Base-by-base conservation (phyloP, 2,329 filamentous ascomycete species). In the Trichoderma citrinoviride region DNA sequence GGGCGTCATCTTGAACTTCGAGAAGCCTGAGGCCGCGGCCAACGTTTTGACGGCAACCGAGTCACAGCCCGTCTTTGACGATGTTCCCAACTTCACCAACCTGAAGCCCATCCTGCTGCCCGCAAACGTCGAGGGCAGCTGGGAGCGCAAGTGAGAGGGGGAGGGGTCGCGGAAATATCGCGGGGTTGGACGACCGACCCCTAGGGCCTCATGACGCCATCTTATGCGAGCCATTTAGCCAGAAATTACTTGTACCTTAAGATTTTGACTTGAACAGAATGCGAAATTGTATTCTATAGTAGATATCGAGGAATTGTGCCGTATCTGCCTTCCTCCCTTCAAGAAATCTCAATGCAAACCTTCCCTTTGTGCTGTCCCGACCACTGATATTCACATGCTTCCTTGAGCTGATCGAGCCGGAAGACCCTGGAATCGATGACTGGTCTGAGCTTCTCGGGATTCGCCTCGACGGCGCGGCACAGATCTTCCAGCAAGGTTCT, bases 21-120 rank as follows among this genome's bases (percentile, higher is more conserved):
- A 46, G 8, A 62, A 62, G 7, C 25, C 41, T 3, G 49, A 44
- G 23, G 40, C 46, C 7, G 60, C 49, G 27, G 5, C 19, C n/a
- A 43, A n/a, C 5, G 25, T 19, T 6, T 7, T 54, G 7, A 23
- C 15, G 19, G 40, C 27, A 2, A 7, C 19, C 2, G 60, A 33
- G 17, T n/a, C 60, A 17, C 23, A 62, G 49, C n/a, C 25, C 19
- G 49, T 62, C 8, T 8, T 54, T 23, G 25, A 7, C 19, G 60
- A 62, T n/a, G 60, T 62, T 3, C 19, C 19, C 27, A 62, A 62
- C 25, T 62, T 62, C 21, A 62, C 60, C 5, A 62, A 62, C 49
- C 5, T 62, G 47, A 62, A 54, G 49, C 49, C 60, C 4, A 37
- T 25, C n/a, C 17, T 62, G 49, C 6, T 46, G 7, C n/a, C 60